Conservation (phyloP, 768 basidiomycete genomes). For the Mycena capillaripes region DNA sequence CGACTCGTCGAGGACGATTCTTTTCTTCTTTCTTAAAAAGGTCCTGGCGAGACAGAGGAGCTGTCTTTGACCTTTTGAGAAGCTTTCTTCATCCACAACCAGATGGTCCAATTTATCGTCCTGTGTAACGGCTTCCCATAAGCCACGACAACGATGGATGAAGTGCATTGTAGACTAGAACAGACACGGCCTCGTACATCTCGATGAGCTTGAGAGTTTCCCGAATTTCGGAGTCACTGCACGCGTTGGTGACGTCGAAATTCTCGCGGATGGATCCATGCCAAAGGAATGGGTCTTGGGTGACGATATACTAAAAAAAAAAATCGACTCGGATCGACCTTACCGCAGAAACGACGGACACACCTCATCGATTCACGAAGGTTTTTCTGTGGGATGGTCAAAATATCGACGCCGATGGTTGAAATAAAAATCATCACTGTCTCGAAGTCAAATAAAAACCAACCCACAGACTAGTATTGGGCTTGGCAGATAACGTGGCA, state of each 20-base stretch:
- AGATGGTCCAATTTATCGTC: slow-evolving; percentile 31
- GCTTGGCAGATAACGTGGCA: too few relatives aligned
- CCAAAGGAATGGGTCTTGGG: slow-evolving; percentile 34
- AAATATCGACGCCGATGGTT: slow-evolving; percentile 28
- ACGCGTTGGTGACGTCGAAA: slow-evolving; percentile 18
- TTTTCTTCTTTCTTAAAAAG: slow-evolving; percentile 21
- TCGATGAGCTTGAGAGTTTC: slow-evolving; percentile 28
- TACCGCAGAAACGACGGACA: background rate
- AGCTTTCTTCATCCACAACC: slow-evolving; percentile 31
- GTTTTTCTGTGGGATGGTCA: slow-evolving; percentile 13
- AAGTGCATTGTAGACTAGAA: slow-evolving; percentile 19
- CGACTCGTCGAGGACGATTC: slow-evolving; percentile 31
- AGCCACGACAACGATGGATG: too few relatives aligned
- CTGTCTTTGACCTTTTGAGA: slow-evolving; percentile 33
- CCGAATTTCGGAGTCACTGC: slow-evolving; percentile 29
- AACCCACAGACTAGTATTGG: too few relatives aligned
- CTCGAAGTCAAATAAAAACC: too few relatives aligned
- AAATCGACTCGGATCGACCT: background rate
- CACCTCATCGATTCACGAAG: slow-evolving; percentile 33
- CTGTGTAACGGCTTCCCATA: background rate
- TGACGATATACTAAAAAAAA: slow-evolving; percentile 23
- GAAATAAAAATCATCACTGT: too few relatives aligned
- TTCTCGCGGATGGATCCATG: slow-evolving; percentile 32
- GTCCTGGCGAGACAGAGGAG: slow-evolving; percentile 31
- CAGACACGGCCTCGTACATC: slow-evolving; percentile 30